Conservation (phyloP, 164 flowering plant species). For the Nelumbo lutea region DNA sequence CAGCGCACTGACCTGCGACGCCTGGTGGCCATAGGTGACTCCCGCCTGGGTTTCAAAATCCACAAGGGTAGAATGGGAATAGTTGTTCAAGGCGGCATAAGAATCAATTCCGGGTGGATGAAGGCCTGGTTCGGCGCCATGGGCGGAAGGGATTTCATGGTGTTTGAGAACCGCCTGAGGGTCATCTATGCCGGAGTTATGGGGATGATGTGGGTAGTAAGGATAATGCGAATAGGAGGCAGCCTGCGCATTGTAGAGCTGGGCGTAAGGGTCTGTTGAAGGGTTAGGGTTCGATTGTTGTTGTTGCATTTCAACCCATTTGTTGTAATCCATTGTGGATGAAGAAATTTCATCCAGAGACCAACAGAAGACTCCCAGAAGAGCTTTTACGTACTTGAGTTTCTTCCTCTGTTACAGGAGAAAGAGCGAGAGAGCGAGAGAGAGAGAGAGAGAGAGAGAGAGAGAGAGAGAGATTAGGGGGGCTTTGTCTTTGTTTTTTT, state of each 20-base stretch:
- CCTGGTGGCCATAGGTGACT: background rate
- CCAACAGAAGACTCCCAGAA: no score
- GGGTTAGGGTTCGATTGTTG: conserved; percentile 2
- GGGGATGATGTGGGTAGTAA: conserved; percentile 2
- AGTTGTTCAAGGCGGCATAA: background rate
- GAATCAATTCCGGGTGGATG: background rate
- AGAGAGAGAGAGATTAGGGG: no score
- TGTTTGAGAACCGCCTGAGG: background rate
- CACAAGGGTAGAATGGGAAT: background rate
- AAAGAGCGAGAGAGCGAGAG: no score
- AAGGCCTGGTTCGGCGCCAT: background rate
- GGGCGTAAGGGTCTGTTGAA: conserved; percentile 5
- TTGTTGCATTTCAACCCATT: conserved; percentile 10
- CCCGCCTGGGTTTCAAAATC: conserved; percentile 14
- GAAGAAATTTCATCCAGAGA: background rate
- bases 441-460: no score
- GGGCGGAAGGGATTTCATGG: background rate
- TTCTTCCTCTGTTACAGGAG: no score
- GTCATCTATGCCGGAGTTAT: background rate
- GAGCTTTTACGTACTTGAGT: no score
- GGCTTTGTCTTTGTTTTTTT: no score
- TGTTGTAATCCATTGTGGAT: conserved; percentile 9
- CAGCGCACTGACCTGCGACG: background rate
- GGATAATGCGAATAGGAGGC: background rate
- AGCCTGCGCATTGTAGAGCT: background rate